Conservation (phyloP, 176 grass and related monocot species). For the Melocanna baccifera region DNA sequence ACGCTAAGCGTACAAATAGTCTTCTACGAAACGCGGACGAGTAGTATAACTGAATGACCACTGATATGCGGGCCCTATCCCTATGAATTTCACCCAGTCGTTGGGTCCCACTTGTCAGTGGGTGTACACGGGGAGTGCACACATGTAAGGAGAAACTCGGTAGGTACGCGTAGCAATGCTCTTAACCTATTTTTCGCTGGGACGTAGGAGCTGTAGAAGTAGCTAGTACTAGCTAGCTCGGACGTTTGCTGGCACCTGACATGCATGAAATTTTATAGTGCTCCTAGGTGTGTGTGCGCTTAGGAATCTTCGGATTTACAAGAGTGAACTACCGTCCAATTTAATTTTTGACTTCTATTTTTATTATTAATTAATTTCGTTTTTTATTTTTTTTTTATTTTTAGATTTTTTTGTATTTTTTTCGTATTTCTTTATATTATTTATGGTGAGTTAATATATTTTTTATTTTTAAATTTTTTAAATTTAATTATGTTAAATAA, state of each 20-base stretch:
- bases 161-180: no score
- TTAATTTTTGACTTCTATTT: no score
- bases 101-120: neutral
- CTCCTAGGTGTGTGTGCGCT: neutral
- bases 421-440: no score
- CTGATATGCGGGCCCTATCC: neutral
- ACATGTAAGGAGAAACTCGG: no score
- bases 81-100: neutral
- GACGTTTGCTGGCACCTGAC: neutral
- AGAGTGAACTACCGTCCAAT: no score
- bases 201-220: neutral
- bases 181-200: no score
- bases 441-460: no score
- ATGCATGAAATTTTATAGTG: neutral
- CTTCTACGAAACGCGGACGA: neutral
- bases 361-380: no score
- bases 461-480: no score
- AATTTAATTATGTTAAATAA: no score
- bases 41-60: neutral
- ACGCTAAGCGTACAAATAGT: neutral
- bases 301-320: conserved; percentile 25
- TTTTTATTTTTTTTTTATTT: no score
- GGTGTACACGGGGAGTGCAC: neutral
- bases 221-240: neutral
- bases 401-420: no score